These are phyloP conservation scores for Aspergillus sp. DNA, from an alignment of 2,329 filamentous ascomycete genomes.

Conservation along the genomic window DNA sequence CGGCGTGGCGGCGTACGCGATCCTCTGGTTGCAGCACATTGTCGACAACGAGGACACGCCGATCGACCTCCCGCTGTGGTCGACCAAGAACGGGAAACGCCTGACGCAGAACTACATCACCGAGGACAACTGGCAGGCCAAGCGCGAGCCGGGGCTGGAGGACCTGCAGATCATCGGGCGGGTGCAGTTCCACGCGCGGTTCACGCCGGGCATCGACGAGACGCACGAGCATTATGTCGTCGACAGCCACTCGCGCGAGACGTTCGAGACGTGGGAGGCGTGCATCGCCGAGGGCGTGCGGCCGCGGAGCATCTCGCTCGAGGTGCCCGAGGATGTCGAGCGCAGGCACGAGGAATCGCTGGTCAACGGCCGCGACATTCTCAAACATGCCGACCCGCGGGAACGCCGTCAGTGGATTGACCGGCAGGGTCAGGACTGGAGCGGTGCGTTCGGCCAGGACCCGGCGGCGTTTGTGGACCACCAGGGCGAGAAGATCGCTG, in stretches of 20 bases:
- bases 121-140: slow-evolving; percentile 66
- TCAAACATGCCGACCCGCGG: slow-evolving; percentile 65
- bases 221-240: slow-evolving; percentile 80
- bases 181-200: slow-evolving; percentile 74
- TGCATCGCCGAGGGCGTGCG: slow-evolving; percentile 86
- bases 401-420: slow-evolving; percentile 75
- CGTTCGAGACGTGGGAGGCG: slow-evolving; percentile 91
- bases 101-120: slow-evolving; percentile 93
- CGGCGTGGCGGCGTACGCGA: slow-evolving; percentile 70
- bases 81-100: slow-evolving; percentile 69
- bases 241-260: slow-evolving; percentile 87
- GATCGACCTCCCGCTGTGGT: slow-evolving; percentile 90
- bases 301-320: slow-evolving; percentile 64
- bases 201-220: slow-evolving; percentile 87
- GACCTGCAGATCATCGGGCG: slow-evolving; percentile 78
- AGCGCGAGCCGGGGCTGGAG: slow-evolving; percentile 66
- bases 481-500: slow-evolving; percentile 53
- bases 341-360: slow-evolving; percentile 79
- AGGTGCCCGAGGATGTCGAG: slow-evolving; percentile 70
- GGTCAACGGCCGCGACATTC: slow-evolving; percentile 74
- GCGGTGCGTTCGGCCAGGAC: slow-evolving; percentile 78
- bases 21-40: slow-evolving; percentile 83
- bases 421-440: slow-evolving; percentile 82
- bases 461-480: slow-evolving; percentile 61
- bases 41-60: slow-evolving; percentile 74